Evolutionary conservation across 1,284 basidiomycete species (phyloP).

Genomic region (Ganoderma leucocontextum): DNA sequence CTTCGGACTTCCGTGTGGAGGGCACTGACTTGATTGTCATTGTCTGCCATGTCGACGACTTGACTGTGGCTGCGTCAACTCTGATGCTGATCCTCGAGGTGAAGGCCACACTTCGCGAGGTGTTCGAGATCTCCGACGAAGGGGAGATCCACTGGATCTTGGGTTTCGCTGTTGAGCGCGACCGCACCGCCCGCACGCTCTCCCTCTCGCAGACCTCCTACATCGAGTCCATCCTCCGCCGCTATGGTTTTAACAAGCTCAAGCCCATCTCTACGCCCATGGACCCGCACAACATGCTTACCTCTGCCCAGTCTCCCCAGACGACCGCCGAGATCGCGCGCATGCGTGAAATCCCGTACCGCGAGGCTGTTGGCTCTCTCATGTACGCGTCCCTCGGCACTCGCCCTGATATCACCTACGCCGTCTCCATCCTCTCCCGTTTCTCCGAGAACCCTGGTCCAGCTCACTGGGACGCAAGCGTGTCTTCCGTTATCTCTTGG

Average conservation of each 20-base stretch:
- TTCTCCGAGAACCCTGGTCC: constrained; percentile 25
- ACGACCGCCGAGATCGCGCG: constrained; percentile 7
- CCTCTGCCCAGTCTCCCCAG: constrained; percentile 22
- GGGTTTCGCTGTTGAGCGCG: constrained; percentile 38
- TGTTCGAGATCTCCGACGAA: constrained; percentile 33
- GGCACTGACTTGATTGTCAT: constrained; percentile 19
- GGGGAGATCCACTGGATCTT: constrained; percentile 36
- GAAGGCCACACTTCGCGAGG: constrained; percentile 13
- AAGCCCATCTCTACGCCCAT: constrained; percentile 34
- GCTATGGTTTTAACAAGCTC: constrained; percentile 35
- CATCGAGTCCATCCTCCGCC: constrained; percentile 40
- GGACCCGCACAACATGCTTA: constrained; percentile 27
- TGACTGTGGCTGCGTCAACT: constrained; percentile 38
- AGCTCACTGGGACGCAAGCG: constrained; percentile 36
- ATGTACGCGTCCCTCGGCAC: constrained; percentile 27
- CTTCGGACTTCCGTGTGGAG: constrained; percentile 19
- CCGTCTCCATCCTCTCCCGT: constrained; percentile 19
- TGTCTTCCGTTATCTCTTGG: constrained; percentile 30
- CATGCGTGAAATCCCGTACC: constrained; percentile 23
- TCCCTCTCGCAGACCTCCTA: constrained; percentile 49
- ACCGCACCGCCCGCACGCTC: constrained; percentile 36
- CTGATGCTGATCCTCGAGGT: constrained; percentile 1
- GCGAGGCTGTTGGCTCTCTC: constrained; percentile 20
- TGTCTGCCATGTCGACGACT: constrained; percentile 36
- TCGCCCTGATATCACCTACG: constrained; percentile 26